Base-by-base conservation (phyloP, 106 monocot species). In the Phalaenopsis equestris region DNA sequence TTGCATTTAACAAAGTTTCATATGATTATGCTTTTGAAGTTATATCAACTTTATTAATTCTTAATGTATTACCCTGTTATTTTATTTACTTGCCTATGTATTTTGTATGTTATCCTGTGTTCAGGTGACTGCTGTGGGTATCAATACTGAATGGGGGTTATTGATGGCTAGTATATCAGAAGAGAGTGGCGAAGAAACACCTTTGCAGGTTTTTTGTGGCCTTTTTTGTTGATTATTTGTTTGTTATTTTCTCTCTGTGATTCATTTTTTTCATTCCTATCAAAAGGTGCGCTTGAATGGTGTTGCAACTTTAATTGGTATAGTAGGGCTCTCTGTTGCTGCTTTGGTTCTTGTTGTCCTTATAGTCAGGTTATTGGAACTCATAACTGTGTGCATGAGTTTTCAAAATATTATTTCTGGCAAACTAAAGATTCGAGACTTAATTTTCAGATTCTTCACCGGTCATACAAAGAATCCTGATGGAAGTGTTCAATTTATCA, bases 61-160 rank as follows among this genome's bases (percentile, higher is more conserved):
- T 70, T 12, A 70, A 70, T 39, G 52, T 52, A 65, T 70, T 39
- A 2, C 39, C 4, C 39, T 70, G 10, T 70, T 11, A 16, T 21
- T 70, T 15, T 70, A 39, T 70, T 19, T 70, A 7, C 23, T 61
- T 61, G 18, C 61, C 61, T 61, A 79, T 3, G 12, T 30, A 1
- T 49, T 36, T 43, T 30, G 24, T 72, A 41, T 49, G 73, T 37
- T 61, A 76, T 61, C 56, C 42, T 72, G 72, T 78, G 17, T 75
- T 24, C 79, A 96, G 94, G 98, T 98, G 47, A 93, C 98, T 81
- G 89, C 92, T 86, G 98, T 98, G 80, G 98, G 98, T 56, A 87
- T 98, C 42, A 94, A 98, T 73, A 98, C 98, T 43, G 94, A 98
- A 82, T 98, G 98, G 98, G 98, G 98, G 48, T 78, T 98, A 77